A percentile compares a stretch with the other conserved stretches of the same genome.
Evolutionary conservation across 441 rosid genomes (phyloP).

Genomic region (Aquilaria agallochum): DNA sequence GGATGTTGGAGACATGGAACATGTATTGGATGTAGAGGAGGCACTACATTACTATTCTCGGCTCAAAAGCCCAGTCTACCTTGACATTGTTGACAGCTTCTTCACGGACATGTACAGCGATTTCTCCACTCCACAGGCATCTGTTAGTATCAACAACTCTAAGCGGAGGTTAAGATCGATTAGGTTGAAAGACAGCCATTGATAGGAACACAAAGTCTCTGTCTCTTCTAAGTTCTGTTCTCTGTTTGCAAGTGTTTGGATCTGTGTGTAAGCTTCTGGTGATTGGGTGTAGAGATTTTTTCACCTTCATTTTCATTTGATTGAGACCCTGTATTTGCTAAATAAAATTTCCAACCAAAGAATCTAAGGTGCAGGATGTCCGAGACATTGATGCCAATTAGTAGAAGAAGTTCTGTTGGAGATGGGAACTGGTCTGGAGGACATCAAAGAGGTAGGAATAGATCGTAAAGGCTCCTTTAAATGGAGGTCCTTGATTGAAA

Average conservation of each 20-base stretch:
- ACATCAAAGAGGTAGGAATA: no score
- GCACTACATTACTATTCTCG: constrained; percentile 87
- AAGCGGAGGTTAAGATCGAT: constrained; percentile 41
- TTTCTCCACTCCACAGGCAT: constrained; percentile 42
- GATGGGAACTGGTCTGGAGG: no score
- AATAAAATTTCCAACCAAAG: no score
- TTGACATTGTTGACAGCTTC: constrained; percentile 80
- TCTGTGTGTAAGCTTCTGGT: constrained; percentile 8
- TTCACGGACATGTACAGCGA: constrained; percentile 66
- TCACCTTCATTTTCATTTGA: constrained; percentile 2
- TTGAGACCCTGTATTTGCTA: no score
- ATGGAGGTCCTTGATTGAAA: no score
- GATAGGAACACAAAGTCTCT: no score
- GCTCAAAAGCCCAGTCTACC: constrained; percentile 73
- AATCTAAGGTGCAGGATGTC: no score
- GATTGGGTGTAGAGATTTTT: constrained; percentile 9
- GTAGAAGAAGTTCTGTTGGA: no score
- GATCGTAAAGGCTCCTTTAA: no score
- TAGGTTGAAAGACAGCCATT: constrained; percentile 27
- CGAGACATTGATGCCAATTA: no score
- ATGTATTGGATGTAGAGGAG: constrained; percentile 87
- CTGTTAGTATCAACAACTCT: constrained; percentile 31
- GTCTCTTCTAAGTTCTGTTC: constrained; percentile 10
- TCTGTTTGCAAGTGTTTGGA: not conserved
- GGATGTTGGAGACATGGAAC: constrained; percentile 66